Percentiles rank a stretch among this genome's conserved stretches.
Evolutionary conservation across 805 yeast species (phyloP).

Genomic region (Kodamaea hsintzibuensis): DNA sequence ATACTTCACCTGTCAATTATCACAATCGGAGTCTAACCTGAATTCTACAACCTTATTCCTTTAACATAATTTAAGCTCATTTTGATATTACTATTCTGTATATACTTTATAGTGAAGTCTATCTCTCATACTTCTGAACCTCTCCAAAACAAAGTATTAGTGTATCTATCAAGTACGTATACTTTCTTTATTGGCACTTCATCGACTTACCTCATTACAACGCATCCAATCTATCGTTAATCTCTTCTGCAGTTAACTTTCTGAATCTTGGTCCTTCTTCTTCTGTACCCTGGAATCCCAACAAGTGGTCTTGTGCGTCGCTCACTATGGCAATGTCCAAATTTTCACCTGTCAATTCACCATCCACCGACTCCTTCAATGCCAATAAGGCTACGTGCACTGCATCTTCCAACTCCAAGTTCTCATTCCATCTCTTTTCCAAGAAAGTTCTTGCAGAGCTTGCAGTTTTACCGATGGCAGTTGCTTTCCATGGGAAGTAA

Average conservation of each 20-base stretch:
- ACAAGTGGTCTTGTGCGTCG: constrained; percentile 72
- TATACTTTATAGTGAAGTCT: neutral
- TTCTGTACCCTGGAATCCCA: constrained; percentile 84
- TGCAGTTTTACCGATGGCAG: constrained; percentile 97
- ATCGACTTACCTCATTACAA: constrained; percentile 52
- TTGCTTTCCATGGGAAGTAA: constrained; percentile 98
- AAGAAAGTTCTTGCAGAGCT: constrained; percentile 95
- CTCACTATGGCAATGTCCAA: constrained; percentile 91
- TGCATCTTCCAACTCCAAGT: constrained; percentile 96
- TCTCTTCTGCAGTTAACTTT: constrained; percentile 83
- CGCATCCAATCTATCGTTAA: constrained; percentile 93
- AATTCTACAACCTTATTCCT: neutral
- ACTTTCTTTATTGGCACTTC: neutral
- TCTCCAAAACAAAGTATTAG: constrained; percentile 16
- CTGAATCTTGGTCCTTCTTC: constrained; percentile 89
- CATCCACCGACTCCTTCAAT: constrained; percentile 94
- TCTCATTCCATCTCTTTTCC: constrained; percentile 98
- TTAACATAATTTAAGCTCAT: neutral
- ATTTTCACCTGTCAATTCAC: constrained; percentile 95
- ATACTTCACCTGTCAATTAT: neutral
- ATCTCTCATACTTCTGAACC: constrained; percentile 4
- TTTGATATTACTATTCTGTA: neutral
- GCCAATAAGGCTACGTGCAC: constrained; percentile 94
- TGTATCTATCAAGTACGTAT: neutral
- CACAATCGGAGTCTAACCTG: too few relatives aligned